These are phyloP conservation scores for Saccharomycopsis schoenii DNA, from an alignment of 805 yeast species.

Conservation along the genomic window DNA sequence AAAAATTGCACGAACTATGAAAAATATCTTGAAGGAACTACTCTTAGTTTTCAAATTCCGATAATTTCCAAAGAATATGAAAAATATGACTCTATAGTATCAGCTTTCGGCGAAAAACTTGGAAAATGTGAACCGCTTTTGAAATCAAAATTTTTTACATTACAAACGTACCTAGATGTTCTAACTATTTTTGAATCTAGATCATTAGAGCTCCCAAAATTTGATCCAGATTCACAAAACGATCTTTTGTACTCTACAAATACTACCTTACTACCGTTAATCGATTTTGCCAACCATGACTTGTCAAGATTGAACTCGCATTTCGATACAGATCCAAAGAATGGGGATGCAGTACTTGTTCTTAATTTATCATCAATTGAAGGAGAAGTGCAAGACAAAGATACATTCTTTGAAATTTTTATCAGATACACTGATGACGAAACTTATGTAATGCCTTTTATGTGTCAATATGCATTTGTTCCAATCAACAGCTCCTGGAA, in stretches of 20 bases:
- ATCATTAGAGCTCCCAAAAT: slow-evolving; percentile 4
- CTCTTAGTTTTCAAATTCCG: neutral
- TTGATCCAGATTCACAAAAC: neutral
- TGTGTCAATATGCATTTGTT: slow-evolving; percentile 1
- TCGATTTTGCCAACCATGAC: slow-evolving; percentile 9
- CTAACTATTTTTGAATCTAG: slow-evolving; percentile 1
- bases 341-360: neutral
- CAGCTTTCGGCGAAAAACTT: neutral
- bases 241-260: neutral
- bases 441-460: neutral
- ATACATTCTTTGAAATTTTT: neutral
- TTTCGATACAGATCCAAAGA: slow-evolving; percentile 6
- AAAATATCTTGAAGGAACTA: neutral
- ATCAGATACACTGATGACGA: slow-evolving; percentile 1
- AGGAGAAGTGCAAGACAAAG: neutral
- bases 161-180: neutral
- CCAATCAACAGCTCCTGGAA: neutral
- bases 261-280: slow-evolving; percentile 1
- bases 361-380: neutral
- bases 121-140: neutral
- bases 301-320: neutral
- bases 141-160: neutral
- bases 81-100: neutral
- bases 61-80: neutral
- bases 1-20: neutral